Base-by-base conservation (phyloP, 345 rosid genomes). In the Dipteronia dyeriana region DNA sequence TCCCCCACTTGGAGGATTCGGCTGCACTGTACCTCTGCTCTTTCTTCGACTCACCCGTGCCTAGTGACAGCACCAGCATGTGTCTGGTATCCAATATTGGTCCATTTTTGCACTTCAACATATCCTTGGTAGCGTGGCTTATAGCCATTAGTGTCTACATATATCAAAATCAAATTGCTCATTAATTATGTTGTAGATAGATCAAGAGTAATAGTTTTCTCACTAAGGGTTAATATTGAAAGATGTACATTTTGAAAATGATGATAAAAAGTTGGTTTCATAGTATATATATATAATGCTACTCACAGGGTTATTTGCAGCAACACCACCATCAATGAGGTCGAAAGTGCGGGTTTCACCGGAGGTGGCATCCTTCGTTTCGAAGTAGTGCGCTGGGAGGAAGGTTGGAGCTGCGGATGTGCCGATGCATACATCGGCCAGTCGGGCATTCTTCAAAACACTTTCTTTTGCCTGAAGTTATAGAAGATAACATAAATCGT, bases 311-410 rank as follows among this genome's bases (percentile, higher is more conserved):
- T 83, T 78, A 57, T 80, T 78, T 12, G 82, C 86, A 1, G 75
- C 81, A 39, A 83, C 79, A 3, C 78, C 86, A 14, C 84, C 86
- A 62, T 83, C 86, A 43, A 80, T 12, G 9, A 83, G 84, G 31
- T 83, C 72, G 53, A 78, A 83, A 17, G 16, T 45, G 12, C 57
- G 56, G 19, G 26, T 71, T 41, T 41, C 45, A 41, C 45, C 45
- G 0, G 45, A 20, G 22, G 16, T 10, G 11, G 10, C 7, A 26
- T 83, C 77, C 47, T 62, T 57, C 29, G 53, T 77, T 17, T 68
- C 47, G 34, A 83, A 83, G 26, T 54, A 31, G 76, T 78, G 73
- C 1, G 84, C 68, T 9, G 84, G 82, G 9, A 80, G 25, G 72
- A 23, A 83, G 0, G 78, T 74, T 14, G 80, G 83, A 31, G 83